Base-by-base conservation (phyloP, 352 stramenopile genomes). In the Pelagophyceae sp. region DNA sequence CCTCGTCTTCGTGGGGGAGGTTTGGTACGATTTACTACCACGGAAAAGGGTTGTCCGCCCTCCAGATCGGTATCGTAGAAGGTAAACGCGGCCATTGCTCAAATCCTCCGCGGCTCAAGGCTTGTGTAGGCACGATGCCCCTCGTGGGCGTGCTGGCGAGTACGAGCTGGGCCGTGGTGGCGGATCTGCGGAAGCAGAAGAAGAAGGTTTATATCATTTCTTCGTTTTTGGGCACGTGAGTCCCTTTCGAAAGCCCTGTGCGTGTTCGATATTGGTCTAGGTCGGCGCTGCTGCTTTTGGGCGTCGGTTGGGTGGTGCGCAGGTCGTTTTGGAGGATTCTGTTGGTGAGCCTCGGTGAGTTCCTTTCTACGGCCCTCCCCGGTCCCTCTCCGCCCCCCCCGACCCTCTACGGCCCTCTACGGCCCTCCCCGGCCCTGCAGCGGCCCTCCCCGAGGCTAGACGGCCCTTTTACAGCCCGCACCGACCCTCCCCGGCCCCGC, bases 21-120 rank as follows among this genome's bases (percentile, higher is more conserved):
- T 71, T 45, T 31, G 61, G 61, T 27, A 35, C 17, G 61, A 25
- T 71, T 6, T 71, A 38, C 29, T 71, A 71, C 61, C 61, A 45
- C 61, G 61, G n/a, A 27, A 35, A 71, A 31, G 61, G 31, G 11
- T 25, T 71, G 11, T 29, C 19, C 3, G 38, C 29, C 2, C 1
- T 40, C 6, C 29, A 71, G 61, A 71, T 71, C 33, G 61, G 61
- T 11, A 11, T 38, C 2, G 38, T 71, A 27, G 61, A 71, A n/a
- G 61, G 61, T 54, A 54, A 11, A 23, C 45, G 45, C 45, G 45
- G 23, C 45, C 11, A 23, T 54, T 23, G 45, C 11, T 54, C 45
- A 23, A 54, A 54, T 54, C 45, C 45, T 23, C 45, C 11, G 11
- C 45, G 45, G 11, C 45, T 54, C 45, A n/a, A n/a, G n/a, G n/a